Percentiles rank a stretch among this genome's conserved stretches.
Conservation (phyloP, 805 yeast genomes). For the Ogataea minuta region DNA sequence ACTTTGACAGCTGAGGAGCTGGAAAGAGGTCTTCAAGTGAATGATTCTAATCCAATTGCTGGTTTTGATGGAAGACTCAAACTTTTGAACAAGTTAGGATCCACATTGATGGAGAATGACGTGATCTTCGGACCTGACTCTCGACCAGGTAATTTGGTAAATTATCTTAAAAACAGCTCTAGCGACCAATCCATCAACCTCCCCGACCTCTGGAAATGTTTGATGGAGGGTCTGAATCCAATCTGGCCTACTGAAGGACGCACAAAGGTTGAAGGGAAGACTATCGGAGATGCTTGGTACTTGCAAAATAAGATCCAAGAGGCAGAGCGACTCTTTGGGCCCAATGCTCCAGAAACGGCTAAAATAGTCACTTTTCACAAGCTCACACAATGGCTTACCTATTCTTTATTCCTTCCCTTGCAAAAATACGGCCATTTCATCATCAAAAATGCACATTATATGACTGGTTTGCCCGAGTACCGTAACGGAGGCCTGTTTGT, state of each 20-base stretch:
- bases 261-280: conserved; percentile 45
- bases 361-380: conserved; percentile 62
- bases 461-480: conserved; percentile 61
- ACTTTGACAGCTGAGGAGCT: conserved; percentile 37
- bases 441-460: conserved; percentile 38
- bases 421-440: conserved; percentile 43
- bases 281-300: conserved; percentile 65
- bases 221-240: conserved; percentile 54
- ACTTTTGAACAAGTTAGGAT: conserved; percentile 48
- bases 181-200: conserved; percentile 38
- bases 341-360: conserved; percentile 34
- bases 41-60: conserved; percentile 45
- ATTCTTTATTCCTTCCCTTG: conserved; percentile 56
- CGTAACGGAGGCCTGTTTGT: conserved; percentile 65
- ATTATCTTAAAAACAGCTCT: conserved; percentile 38
- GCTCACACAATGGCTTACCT: conserved; percentile 65
- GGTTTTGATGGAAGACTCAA: conserved; percentile 55
- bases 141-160: conserved; percentile 50
- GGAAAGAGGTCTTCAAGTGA: conserved; percentile 46
- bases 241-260: conserved; percentile 64
- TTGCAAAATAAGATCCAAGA: conserved; percentile 34
- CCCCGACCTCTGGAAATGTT: conserved; percentile 49
- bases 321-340: conserved; percentile 20
- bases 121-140: conserved; percentile 39
- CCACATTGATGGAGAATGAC: conserved; percentile 39